Evolutionary conservation across 345 rosid genomes (phyloP), one percentile per base, ranked within the genome.

Genomic region (Garcia nutans): DNA sequence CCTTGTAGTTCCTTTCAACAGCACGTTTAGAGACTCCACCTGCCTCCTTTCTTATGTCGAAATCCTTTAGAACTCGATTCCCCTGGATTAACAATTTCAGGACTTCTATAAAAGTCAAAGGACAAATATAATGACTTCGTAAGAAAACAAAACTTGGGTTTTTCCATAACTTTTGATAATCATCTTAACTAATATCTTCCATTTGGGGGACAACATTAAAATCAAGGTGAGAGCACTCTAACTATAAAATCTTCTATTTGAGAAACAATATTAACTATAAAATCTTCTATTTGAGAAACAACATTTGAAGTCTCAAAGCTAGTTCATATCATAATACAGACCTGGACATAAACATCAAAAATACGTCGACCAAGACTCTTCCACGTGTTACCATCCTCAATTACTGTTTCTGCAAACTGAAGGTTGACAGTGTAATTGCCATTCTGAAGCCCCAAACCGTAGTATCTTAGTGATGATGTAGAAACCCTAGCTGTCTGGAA

Each of bases 391-490:
- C 79, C 64, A 52, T 76, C 75, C 42, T 2, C 23, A 58, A 84
- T 82, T 26, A 47, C 62, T 33, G 28, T 71, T 78, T 89, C 92
- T 22, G 87, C 83, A 82, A 89, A 89, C 69, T 78, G 84, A 54
- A 89, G 86, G 57, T 41, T 72, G 56, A 89, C 85, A 60, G 76
- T 88, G 78, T 93, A 93, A 84, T 87, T 87, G 22, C 94, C 97
- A 86, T 91, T 91, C 86, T 93, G 74, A 24, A 93, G 94, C 64
- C 97, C 96, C 81, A 93, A 79, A 12, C 96, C 96, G 41, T 87
- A 93, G 83, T 91, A 91, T 81, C 93, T 86, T 67, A 93, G 68
- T 16, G 97, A 91, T 8, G 93, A 86, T 73, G 93, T 86, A 66
- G 98, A 90, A 67, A 87, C 44, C 74, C 92, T 83, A 0, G 93